Conservation (phyloP, 768 basidiomycete species). For the Amanita pseudoporphyria region DNA sequence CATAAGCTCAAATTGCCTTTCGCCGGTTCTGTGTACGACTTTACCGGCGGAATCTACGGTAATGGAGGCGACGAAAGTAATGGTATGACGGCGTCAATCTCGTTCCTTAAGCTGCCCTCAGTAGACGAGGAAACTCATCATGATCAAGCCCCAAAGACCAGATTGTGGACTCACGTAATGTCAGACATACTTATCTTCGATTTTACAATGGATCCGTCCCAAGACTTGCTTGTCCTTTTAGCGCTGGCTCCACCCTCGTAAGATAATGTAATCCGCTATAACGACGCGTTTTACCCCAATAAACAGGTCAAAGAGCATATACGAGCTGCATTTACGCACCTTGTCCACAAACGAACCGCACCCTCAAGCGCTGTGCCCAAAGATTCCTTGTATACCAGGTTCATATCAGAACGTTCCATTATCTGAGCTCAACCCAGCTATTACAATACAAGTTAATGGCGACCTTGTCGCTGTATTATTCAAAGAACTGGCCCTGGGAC, state of each 20-base stretch:
- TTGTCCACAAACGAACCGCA: conserved; percentile 43
- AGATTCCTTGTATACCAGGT: conserved; percentile 29
- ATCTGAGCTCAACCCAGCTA: conserved; percentile 27
- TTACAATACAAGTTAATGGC: conserved; percentile 37
- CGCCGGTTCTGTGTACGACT: conserved; percentile 41
- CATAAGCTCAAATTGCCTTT: conserved; percentile 30
- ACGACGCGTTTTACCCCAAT: conserved; percentile 3
- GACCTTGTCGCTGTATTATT: conserved; percentile 39
- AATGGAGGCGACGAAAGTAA: conserved; percentile 36
- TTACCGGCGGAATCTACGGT: conserved; percentile 40
- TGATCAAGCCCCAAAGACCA: conserved; percentile 8
- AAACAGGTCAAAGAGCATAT: conserved; percentile 29
- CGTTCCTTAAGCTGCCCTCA: conserved; percentile 39
- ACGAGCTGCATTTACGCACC: conserved; percentile 42
- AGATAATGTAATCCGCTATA: conserved; percentile 12
- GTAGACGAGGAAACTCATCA: conserved; percentile 26
- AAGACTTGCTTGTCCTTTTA: conserved; percentile 44
- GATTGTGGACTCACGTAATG: conserved; percentile 24
- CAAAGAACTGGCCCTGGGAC: conserved; percentile 32
- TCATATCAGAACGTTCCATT: conserved; percentile 17
- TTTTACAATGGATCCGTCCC: conserved; percentile 48
- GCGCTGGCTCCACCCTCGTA: conserved; percentile 32
- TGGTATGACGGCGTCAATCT: conserved; percentile 32
- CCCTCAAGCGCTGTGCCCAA: conserved; percentile 28
- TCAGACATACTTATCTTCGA: conserved; percentile 36